A percentile compares a stretch with the other conserved stretches of the same genome.
Conservation (phyloP, 164 flowering plant species). For the Sextonia rubra region DNA sequence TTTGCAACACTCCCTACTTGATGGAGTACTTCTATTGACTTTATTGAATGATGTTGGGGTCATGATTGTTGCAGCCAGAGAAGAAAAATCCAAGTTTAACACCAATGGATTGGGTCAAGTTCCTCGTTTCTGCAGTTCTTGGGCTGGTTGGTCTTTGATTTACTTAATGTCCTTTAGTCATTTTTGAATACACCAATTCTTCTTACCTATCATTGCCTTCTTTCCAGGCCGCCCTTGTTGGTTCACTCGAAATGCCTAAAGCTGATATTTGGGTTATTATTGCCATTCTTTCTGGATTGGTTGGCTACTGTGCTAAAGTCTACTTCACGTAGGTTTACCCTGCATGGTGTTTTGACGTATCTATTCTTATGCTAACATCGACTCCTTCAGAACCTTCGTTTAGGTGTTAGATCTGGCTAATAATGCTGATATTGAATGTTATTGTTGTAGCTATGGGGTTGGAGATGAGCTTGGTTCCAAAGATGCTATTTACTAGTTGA, state of each 20-base stretch:
- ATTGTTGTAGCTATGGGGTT: too few species aligned
- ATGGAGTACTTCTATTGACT: background rate
- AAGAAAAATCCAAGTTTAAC: conserved; percentile 96
- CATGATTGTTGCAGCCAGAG: conserved; percentile 59
- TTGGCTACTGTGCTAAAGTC: conserved; percentile 93
- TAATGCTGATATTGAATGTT: too few species aligned
- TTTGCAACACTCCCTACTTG: background rate
- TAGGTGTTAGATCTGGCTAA: too few species aligned
- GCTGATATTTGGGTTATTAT: conserved; percentile 80
- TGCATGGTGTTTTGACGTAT: background rate
- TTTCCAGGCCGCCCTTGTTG: conserved; percentile 40
- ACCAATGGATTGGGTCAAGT: conserved; percentile 98
- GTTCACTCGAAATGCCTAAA: conserved; percentile 72
- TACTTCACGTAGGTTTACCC: conserved; percentile 77
- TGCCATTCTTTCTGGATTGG: conserved; percentile 73
- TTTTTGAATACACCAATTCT: background rate
- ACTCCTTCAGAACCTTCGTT: too few species aligned
- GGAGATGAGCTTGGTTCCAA: too few species aligned
- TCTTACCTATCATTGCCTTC: background rate
- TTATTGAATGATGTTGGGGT: conserved; percentile 5
- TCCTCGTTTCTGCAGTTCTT: conserved; percentile 73
- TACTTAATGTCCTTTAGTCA: background rate
- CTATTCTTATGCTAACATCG: too few species aligned
- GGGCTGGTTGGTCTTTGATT: conserved; percentile 66
- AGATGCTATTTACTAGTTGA: too few species aligned